Evolutionary conservation across 2,329 filamentous ascomycete species (phyloP).

Genomic region (Colletotrichum musicola): DNA sequence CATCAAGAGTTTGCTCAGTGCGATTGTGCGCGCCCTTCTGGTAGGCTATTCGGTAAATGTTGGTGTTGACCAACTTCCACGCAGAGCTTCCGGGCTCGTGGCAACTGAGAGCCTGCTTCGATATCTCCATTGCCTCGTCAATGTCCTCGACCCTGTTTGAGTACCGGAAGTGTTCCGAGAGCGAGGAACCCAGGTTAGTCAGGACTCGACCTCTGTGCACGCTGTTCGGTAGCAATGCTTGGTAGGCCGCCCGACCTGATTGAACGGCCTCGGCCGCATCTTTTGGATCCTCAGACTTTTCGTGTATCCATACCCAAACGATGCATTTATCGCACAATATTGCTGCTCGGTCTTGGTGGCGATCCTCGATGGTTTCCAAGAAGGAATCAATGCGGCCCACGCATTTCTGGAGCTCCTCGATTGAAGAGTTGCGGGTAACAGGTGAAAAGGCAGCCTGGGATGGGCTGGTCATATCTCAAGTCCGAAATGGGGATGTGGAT

Average conservation of each 20-base stretch:
- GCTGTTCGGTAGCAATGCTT: neutral
- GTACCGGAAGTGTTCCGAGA: neutral
- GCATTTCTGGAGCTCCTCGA: neutral
- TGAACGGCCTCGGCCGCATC: neutral
- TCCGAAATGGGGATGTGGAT: neutral
- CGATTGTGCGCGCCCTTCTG: neutral
- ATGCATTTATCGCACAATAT: neutral
- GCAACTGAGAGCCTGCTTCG: neutral
- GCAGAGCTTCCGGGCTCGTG: neutral
- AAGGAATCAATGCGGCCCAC: neutral
- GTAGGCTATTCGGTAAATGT: neutral
- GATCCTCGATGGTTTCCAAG: neutral
- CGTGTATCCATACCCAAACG: neutral
- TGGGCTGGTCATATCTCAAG: neutral
- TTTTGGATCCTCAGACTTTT: neutral
- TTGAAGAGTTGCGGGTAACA: neutral
- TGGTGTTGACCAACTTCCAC: neutral
- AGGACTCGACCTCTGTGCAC: neutral
- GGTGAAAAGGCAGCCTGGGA: neutral
- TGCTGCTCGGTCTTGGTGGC: neutral
- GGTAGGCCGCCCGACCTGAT: neutral
- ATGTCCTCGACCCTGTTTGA: neutral
- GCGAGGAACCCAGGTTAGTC: neutral
- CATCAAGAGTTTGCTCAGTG: neutral
- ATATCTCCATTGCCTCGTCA: neutral